Base-by-base conservation (phyloP, 192 early-diverging fungal genomes). In the Mortierella hygrophila region DNA sequence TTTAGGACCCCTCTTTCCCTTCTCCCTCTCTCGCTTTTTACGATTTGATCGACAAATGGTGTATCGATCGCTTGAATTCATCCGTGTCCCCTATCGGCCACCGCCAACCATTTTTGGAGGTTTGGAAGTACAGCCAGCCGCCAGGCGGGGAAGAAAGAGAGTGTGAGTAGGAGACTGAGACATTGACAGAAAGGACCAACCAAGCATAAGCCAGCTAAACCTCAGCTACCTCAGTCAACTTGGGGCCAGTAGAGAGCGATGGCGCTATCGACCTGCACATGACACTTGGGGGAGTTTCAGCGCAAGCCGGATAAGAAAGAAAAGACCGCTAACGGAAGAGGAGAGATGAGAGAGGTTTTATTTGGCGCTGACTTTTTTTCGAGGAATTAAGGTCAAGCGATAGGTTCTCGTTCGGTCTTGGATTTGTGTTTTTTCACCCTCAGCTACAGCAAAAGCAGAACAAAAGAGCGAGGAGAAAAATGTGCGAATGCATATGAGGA, bases 201-300 rank as follows among this genome's bases (percentile, higher is more conserved):
- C 60, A 65, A 4, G 32, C 29, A 32, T 23, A 65, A 65, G 26
- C 10, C 57, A 29, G 57, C 35, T 35, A 35, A 35, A 35, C 35
- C 35, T 35, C 35, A 35, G 35, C 57, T 60, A 26, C 57, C 44
- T 46, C 44, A 20, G 49, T 16, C 15, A 20, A 52, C 49, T 52
- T 20, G 26, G 32, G 60, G 32, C 60, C 60, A 65, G 60, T 57
- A 65, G 29, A 32, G 57, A 65, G 60, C 60, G 60, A 65, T 65
- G 60, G 60, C 60, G 60, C 60, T 65, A 65, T 65, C 29, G 60
- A 65, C 60, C 13, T 65, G 60, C 60, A 65, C 60, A 65, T 65
- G 60, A 65, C 60, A 26, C 60, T 60, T 60, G 35, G 35, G 35
- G 35, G 35, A 23, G 20, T n/a, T 60, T 57, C n/a, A 23, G n/a